phyloP scores from a whole-genome alignment of 2,329 filamentous ascomycete species.

The Diplodia intermedia region DNA sequence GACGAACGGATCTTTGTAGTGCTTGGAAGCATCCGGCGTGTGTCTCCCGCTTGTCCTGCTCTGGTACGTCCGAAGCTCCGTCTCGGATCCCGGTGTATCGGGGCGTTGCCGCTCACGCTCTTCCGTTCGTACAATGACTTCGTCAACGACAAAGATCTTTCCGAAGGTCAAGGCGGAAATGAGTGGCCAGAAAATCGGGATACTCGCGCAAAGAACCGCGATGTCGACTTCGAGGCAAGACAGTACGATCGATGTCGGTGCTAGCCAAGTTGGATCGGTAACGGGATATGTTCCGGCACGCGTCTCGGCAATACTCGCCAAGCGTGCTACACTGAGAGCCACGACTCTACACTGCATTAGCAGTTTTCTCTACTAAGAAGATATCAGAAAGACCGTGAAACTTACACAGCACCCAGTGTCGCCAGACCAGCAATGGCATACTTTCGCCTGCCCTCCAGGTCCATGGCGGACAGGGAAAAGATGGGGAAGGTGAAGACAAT shows the following conservation, averaged over 20 bases:
- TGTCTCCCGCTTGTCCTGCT: slow-evolving; percentile 9
- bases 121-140: slow-evolving; percentile 46
- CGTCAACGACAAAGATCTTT: slow-evolving; percentile 50
- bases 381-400: background rate
- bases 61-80: slow-evolving; percentile 23
- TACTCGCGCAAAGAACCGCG: slow-evolving; percentile 47
- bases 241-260: slow-evolving; percentile 42
- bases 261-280: slow-evolving; percentile 43
- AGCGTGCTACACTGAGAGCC: slow-evolving; percentile 41
- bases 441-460: slow-evolving; percentile 42
- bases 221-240: slow-evolving; percentile 49
- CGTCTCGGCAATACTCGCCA: slow-evolving; percentile 41
- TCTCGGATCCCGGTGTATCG: slow-evolving; percentile 20
- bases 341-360: slow-evolving; percentile 38
- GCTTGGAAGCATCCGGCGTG: background rate
- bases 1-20: slow-evolving; percentile 30
- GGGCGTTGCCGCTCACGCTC: slow-evolving; percentile 26
- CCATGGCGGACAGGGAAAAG: slow-evolving; percentile 43
- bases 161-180: slow-evolving; percentile 43
- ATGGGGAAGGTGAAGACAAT: slow-evolving; percentile 43
- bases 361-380: no score
- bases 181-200: slow-evolving; percentile 50
- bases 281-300: slow-evolving; percentile 44
- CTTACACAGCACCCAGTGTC: slow-evolving; percentile 45
- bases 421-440: slow-evolving; percentile 36